Evolutionary conservation across 768 basidiomycete genomes (phyloP), one percentile per base, ranked within the genome.

Genomic region (Pluteus cervinus): DNA sequence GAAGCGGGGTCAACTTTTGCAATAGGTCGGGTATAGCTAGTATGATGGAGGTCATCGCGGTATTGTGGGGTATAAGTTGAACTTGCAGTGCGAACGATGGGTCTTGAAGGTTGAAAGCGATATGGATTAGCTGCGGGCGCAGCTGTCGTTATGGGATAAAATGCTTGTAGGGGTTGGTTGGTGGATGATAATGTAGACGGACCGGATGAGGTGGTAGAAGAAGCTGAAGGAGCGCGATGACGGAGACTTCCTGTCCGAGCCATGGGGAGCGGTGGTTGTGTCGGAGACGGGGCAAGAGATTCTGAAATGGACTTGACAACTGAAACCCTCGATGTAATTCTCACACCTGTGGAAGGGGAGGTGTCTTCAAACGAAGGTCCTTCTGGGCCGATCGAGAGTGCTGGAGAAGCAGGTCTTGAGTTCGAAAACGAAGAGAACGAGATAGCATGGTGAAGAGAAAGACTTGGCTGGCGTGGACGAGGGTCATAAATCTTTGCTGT

Each of bases 271-370:
- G 56, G 45, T 7, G 54, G 44, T 22, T 46, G 45, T 29, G 43
- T 24, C 8, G 53, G 44, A 29, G 54, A 41, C 5, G 46, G 37
- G 4, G 54, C 43, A 17, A 48, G 36, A 4, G 47, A 42, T 10
- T 53, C 54, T 18, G 37, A 41, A 24, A 46, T 37, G 7, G 56
- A 44, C 44, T 68, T 75, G 29, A 76, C 44, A 24, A 60, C 55
- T 0, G 80, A 71, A 17, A 85, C 66, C 50, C 76, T 85, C 14
- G 83, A 73, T 56, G 73, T 83, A 44, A 86, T 70, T 50, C 63
- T 67, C 23, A 60, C n/a, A n/a, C n/a, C n/a, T n/a, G n/a, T 48
- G 2, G 60, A 43, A 2, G 58, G 62, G 3, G 60, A 53, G 14
- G 49, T 47, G 18, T 51, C 46, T 12, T 37, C 37, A n/a, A n/a